Percentiles rank a stretch among this genome's conserved stretches.
phyloP scores from a whole-genome alignment of 2,329 filamentous ascomycete genomes.

The Calycina herbarum region DNA sequence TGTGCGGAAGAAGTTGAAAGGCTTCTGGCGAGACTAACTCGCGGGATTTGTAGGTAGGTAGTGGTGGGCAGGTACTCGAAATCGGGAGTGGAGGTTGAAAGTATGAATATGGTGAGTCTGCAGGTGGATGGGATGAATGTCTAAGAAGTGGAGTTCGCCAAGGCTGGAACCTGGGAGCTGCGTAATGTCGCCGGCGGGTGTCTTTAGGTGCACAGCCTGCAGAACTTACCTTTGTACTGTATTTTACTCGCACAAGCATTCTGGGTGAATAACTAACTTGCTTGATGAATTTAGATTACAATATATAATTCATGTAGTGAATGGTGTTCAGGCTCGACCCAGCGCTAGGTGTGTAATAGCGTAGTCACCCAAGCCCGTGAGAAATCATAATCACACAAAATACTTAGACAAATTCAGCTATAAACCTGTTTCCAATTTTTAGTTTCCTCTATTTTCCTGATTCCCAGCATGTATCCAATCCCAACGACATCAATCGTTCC shows the following conservation, averaged over 20 bases:
- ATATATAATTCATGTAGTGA: too few species aligned
- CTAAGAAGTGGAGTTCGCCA: constrained; percentile 9
- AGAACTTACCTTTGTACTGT: neutral
- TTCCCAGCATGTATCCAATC: constrained; percentile 10
- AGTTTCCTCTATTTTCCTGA: neutral
- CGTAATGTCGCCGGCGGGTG: constrained; percentile 26
- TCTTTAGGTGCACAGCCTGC: neutral
- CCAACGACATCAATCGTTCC: neutral
- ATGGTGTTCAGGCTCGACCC: too few species aligned
- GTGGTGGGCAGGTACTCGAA: neutral
- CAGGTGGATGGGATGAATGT: constrained; percentile 13
- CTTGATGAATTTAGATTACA: too few species aligned
- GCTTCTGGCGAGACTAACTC: neutral
- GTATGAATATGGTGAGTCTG: neutral
- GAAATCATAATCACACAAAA: neutral
- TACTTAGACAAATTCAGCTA: too few species aligned
- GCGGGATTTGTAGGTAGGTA: neutral
- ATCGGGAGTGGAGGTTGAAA: neutral
- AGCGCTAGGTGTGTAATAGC: too few species aligned
- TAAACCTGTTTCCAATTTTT: too few species aligned
- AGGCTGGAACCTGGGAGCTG: constrained; percentile 20
- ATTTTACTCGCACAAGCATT: neutral
- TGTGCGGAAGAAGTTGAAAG: neutral
- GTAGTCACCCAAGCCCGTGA: too few species aligned
- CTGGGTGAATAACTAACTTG: too few species aligned